phyloP scores from a whole-genome alignment of 192 early-diverging fungal genomes.

The Coemansia sp. region DNA sequence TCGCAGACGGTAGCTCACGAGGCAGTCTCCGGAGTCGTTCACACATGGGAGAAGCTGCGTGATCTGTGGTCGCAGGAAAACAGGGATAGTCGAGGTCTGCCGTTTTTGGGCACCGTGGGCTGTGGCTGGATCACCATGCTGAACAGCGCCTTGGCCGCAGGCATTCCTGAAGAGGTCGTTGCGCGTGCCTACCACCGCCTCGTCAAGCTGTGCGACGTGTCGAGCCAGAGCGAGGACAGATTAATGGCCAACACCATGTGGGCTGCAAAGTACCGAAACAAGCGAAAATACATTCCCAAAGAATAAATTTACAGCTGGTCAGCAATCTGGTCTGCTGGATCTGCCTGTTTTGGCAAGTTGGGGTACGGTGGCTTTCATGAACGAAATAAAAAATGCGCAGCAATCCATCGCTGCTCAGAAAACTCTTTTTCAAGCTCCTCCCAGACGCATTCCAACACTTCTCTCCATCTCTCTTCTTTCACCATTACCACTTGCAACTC shows the following conservation, averaged over 20 bases:
- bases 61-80: neutral
- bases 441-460: too few species aligned
- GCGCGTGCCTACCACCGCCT: slow-evolving; percentile 36
- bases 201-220: slow-evolving; percentile 20
- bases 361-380: too few species aligned
- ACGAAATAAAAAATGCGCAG: too few species aligned
- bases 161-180: slow-evolving; percentile 33
- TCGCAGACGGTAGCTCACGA: slow-evolving; percentile 36
- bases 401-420: too few species aligned
- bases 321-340: too few species aligned
- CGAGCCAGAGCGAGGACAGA: neutral
- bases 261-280: neutral
- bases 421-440: too few species aligned
- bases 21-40: slow-evolving; percentile 18
- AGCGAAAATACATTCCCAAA: too few species aligned
- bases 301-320: too few species aligned
- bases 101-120: slow-evolving; percentile 2
- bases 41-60: slow-evolving; percentile 16
- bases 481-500: too few species aligned
- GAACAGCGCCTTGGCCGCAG: slow-evolving; percentile 21
- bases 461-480: too few species aligned
- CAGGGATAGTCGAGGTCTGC: neutral
- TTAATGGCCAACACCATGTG: neutral
- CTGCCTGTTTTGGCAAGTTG: too few species aligned
- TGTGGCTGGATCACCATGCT: slow-evolving; percentile 32